A percentile compares a stretch with the other conserved stretches of the same genome.
These are phyloP conservation scores for Prunus davidiana DNA, from an alignment of 306 rosid species.

Conservation along the genomic window DNA sequence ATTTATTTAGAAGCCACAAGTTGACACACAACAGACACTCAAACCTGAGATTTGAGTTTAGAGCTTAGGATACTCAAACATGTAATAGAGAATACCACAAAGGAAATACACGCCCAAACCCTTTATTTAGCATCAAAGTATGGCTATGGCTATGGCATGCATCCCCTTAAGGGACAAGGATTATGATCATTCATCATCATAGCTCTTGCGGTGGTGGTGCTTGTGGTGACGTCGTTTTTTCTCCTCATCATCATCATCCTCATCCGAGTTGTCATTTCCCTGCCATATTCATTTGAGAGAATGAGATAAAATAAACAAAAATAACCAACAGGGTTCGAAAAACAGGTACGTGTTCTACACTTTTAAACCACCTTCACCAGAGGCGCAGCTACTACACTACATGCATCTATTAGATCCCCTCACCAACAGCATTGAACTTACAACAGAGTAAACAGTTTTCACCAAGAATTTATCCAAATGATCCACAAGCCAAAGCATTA, in stretches of 20 bases:
- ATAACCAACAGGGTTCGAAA: neutral
- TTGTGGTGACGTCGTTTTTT: conserved; percentile 47
- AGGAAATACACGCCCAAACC: conserved; percentile 35
- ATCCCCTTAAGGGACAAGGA: conserved; percentile 19
- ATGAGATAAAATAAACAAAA: conserved; percentile 1
- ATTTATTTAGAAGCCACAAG: conserved; percentile 15
- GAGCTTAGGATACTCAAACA: conserved; percentile 22
- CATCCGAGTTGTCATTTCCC: conserved; percentile 44
- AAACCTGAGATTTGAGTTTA: neutral
- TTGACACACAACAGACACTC: neutral
- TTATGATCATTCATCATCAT: conserved; percentile 63
- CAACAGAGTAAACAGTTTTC: neutral
- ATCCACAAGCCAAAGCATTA: neutral
- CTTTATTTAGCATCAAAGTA: conserved; percentile 48
- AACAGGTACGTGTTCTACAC: no score
- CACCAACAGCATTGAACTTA: neutral
- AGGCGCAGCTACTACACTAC: neutral
- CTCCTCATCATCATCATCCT: conserved; percentile 36
- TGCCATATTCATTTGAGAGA: conserved; percentile 20
- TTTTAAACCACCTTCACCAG: neutral
- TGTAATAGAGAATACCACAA: conserved; percentile 8
- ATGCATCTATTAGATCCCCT: neutral
- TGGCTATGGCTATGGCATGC: conserved; percentile 33
- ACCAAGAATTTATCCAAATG: neutral
- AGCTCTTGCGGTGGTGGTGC: conserved; percentile 61